Conservation (phyloP, 331 rosid species). For the Cydonia oblonga region DNA sequence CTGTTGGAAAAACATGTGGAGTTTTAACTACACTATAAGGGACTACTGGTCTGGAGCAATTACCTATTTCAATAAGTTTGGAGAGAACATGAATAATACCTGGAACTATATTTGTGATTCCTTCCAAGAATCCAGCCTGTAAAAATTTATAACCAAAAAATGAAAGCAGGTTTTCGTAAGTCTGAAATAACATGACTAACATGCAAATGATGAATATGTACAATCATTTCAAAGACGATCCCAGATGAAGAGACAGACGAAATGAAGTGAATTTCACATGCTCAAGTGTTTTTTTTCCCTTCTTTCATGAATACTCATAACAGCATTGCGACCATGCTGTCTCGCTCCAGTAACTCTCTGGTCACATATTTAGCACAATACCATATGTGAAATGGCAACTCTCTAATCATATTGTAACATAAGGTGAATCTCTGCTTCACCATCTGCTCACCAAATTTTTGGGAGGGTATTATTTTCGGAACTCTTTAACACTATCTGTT, state of each 20-base stretch:
- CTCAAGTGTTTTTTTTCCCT: neutral
- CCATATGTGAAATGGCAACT: no score
- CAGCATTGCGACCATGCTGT: neutral
- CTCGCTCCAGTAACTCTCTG: neutral
- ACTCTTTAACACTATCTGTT: no score
- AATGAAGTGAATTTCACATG: neutral
- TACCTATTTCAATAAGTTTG: neutral
- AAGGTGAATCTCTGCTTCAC: no score
- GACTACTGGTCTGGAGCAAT: neutral
- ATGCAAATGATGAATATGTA: neutral
- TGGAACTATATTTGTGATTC: slow-evolving; percentile 80
- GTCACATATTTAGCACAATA: no score
- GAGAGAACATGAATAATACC: slow-evolving; percentile 35
- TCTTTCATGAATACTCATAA: neutral
- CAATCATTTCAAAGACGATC: neutral
- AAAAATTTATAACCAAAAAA: neutral
- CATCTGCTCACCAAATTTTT: no score
- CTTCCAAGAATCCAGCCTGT: slow-evolving; percentile 95
- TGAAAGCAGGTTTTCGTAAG: neutral
- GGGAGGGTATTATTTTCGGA: no score
- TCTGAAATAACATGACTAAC: neutral
- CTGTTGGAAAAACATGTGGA: slow-evolving; percentile 27
- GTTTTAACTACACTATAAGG: neutral
- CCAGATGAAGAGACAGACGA: neutral
- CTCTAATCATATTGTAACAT: no score